phyloP scores from a whole-genome alignment of 2,329 filamentous ascomycete genomes.

The Drechslerella dactyloides region DNA sequence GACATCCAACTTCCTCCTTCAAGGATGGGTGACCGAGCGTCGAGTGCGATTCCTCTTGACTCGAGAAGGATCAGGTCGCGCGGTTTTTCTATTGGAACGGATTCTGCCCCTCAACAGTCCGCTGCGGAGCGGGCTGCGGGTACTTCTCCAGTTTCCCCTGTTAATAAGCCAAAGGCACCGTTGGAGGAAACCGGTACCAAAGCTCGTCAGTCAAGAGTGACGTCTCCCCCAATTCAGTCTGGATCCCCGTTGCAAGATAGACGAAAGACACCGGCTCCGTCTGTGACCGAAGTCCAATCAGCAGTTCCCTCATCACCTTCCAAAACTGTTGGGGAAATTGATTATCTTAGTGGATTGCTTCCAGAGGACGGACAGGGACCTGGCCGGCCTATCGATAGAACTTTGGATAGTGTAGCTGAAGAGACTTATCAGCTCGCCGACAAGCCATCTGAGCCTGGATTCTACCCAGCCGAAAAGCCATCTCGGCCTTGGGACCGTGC shows the following conservation, averaged over 20 bases:
- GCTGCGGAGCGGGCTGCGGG: conserved; percentile 6
- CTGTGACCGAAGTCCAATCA: not conserved
- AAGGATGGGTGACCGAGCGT: conserved; percentile 35
- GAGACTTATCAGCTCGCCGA: conserved; percentile 24
- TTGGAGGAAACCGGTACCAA: conserved; percentile 38
- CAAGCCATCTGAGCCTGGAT: conserved; percentile 31
- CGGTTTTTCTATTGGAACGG: conserved; percentile 7
- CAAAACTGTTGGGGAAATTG: conserved; percentile 31
- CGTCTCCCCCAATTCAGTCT: conserved; percentile 31
- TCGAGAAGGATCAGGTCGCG: conserved; percentile 12
- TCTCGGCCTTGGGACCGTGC: conserved; percentile 13
- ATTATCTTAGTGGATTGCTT: conserved; percentile 25
- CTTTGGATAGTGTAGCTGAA: not conserved
- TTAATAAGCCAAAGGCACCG: conserved; percentile 31
- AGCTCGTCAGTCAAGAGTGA: conserved; percentile 26
- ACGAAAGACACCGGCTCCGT: conserved; percentile 10
- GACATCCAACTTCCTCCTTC: conserved; percentile 48
- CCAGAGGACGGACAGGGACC: conserved; percentile 12
- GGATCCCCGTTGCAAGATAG: conserved; percentile 33
- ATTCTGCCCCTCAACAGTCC: not conserved
- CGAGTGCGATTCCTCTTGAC: conserved; percentile 25
- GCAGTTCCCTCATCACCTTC: conserved; percentile 7
- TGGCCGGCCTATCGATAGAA: conserved; percentile 11
- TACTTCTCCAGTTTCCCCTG: conserved; percentile 32
- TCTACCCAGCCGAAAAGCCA: conserved; percentile 14